Evolutionary conservation across 2,329 filamentous ascomycete species (phyloP).

Genomic region (Biscogniauxia marginata): DNA sequence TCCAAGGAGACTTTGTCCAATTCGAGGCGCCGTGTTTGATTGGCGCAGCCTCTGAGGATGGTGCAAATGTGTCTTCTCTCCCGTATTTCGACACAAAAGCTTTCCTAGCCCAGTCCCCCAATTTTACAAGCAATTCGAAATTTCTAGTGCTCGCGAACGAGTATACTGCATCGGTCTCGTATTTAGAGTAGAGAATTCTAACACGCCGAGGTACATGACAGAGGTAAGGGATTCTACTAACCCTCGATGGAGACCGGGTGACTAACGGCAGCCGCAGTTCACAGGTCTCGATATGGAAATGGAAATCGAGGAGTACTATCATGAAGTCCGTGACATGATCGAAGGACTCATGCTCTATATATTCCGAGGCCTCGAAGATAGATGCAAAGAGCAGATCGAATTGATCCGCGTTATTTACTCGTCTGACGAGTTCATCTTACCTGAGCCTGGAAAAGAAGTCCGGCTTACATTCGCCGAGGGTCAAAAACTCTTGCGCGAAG

Average conservation of each 20-base stretch:
- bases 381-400: slow-evolving; percentile 70
- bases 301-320: slow-evolving; percentile 78
- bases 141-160: slow-evolving; percentile 73
- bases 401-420: slow-evolving; percentile 71
- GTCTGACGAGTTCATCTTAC: slow-evolving; percentile 75
- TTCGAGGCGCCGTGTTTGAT: slow-evolving; percentile 90
- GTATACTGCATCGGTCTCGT: slow-evolving; percentile 79
- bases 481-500: slow-evolving; percentile 72
- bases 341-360: slow-evolving; percentile 76
- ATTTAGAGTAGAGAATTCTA: slow-evolving; percentile 83
- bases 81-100: slow-evolving; percentile 86
- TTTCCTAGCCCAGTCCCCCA: slow-evolving; percentile 76
- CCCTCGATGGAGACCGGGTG: neutral
- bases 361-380: slow-evolving; percentile 69
- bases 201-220: slow-evolving; percentile 82
- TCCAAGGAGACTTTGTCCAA: slow-evolving; percentile 68
- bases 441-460: slow-evolving; percentile 70
- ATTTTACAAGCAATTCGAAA: slow-evolving; percentile 86
- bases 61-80: slow-evolving; percentile 85
- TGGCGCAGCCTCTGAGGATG: slow-evolving; percentile 87
- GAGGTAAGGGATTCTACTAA: slow-evolving; percentile 46
- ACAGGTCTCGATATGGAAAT: slow-evolving; percentile 88
- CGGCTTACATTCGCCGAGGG: slow-evolving; percentile 76
- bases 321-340: slow-evolving; percentile 70
- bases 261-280: slow-evolving; percentile 50